Evolutionary conservation across 768 basidiomycete species (phyloP).

Genomic region (Boletus sp.): DNA sequence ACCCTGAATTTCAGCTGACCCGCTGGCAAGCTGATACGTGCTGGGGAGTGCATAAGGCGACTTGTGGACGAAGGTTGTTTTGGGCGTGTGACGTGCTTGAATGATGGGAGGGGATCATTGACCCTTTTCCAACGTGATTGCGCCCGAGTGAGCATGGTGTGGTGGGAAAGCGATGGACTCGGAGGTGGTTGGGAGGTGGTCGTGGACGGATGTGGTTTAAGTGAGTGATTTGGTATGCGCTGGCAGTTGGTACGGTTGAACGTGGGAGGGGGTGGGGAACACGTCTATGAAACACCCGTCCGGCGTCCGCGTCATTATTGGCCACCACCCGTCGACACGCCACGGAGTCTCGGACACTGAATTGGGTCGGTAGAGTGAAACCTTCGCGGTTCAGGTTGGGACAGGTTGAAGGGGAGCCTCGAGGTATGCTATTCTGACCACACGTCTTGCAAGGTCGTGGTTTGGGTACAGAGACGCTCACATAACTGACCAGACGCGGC

Average conservation of each 20-base stretch:
- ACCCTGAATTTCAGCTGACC: constrained; percentile 27
- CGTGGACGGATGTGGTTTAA: constrained; percentile 12
- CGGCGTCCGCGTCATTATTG: background rate
- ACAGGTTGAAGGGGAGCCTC: constrained; percentile 3
- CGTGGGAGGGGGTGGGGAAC: background rate
- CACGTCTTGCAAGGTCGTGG: constrained; percentile 1
- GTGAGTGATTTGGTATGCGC: constrained; percentile 8
- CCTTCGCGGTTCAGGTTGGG: constrained; percentile 27
- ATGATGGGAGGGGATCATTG: constrained; percentile 12
- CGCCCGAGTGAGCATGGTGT: constrained; percentile 19
- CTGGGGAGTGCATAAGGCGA: constrained; percentile 6
- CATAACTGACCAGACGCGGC: background rate
- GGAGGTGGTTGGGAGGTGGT: constrained; percentile 8
- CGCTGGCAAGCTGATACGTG: constrained; percentile 15
- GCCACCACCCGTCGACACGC: constrained; percentile 2
- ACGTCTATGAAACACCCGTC: background rate
- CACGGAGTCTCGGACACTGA: constrained; percentile 35
- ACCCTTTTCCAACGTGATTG: constrained; percentile 15
- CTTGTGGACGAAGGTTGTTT: constrained; percentile 10
- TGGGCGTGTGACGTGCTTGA: constrained; percentile 14
- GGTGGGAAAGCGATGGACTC: constrained; percentile 15
- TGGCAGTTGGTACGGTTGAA: constrained; percentile 11
- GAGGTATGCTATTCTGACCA: constrained; percentile 5
- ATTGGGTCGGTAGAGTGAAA: constrained; percentile 14
- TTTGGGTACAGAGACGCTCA: constrained; percentile 5